A percentile compares a stretch with the other conserved stretches of the same genome.
Evolutionary conservation across 163 green algal genomes (phyloP).

Genomic region (Volvox carteri): DNA sequence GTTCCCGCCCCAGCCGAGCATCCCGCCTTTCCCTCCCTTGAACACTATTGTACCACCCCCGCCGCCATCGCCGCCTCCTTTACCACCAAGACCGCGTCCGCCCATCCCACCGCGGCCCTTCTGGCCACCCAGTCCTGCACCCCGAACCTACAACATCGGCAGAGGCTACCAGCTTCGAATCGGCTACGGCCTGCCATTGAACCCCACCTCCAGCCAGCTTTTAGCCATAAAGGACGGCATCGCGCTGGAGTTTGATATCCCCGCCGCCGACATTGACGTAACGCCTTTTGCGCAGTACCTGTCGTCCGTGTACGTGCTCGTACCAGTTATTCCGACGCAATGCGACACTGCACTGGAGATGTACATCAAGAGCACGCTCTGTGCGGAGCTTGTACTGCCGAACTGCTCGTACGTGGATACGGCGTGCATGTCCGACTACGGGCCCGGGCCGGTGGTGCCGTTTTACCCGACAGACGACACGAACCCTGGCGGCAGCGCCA

Average conservation of each 20-base stretch:
- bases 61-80: neutral
- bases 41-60: neutral
- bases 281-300: neutral
- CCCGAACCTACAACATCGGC: neutral
- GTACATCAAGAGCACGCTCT: neutral
- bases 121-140: neutral
- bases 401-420: neutral
- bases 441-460: neutral
- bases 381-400: conserved; percentile 7
- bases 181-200: neutral
- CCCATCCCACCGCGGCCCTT: neutral
- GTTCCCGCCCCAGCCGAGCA: conserved; percentile 22
- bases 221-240: neutral
- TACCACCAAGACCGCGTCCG: neutral
- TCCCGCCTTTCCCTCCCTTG: conserved; percentile 15
- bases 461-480: conserved; percentile 23
- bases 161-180: conserved; percentile 12
- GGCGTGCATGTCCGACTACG: neutral
- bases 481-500: neutral
- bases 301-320: conserved; percentile 33
- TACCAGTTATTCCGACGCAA: neutral
- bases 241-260: neutral
- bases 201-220: neutral
- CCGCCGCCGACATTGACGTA: neutral
- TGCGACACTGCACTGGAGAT: neutral